These are phyloP conservation scores for Saturnispora serradocipensis DNA, from an alignment of 805 yeast species.

Conservation along the genomic window DNA sequence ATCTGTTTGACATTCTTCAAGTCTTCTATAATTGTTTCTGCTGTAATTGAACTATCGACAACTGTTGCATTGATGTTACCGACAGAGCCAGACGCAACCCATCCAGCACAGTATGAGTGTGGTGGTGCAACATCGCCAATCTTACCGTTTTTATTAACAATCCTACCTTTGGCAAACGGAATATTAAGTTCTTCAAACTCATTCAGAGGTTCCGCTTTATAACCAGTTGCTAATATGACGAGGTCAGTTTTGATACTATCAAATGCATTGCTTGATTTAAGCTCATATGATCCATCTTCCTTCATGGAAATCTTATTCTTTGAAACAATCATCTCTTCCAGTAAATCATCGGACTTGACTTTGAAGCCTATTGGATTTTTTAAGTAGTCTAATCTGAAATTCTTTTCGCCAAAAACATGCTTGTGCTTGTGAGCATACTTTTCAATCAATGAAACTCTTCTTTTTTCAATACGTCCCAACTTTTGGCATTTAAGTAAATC, in stretches of 20 bases:
- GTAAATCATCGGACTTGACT: slow-evolving; percentile 26
- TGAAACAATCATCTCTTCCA: slow-evolving; percentile 41
- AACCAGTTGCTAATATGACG: slow-evolving; percentile 77
- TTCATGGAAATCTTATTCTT: slow-evolving; percentile 31
- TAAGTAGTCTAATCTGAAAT: slow-evolving; percentile 66
- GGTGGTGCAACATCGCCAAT: slow-evolving; percentile 24
- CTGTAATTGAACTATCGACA: slow-evolving; percentile 72
- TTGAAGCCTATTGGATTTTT: slow-evolving; percentile 53
- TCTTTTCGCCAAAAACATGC: slow-evolving; percentile 16
- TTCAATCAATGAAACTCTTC: slow-evolving; percentile 55
- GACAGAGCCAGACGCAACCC: slow-evolving; percentile 80
- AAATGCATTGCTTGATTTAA: slow-evolving; percentile 15
- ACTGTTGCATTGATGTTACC: slow-evolving; percentile 91
- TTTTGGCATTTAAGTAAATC: slow-evolving; percentile 22
- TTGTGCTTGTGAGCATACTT: slow-evolving; percentile 31
- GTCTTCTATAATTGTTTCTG: slow-evolving; percentile 55
- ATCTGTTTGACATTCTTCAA: slow-evolving; percentile 14
- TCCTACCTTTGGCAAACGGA: slow-evolving; percentile 38
- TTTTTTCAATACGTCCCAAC: slow-evolving; percentile 48
- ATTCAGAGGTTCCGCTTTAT: slow-evolving; percentile 53
- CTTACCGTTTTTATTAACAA: slow-evolving; percentile 39
- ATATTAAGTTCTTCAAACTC: slow-evolving; percentile 48
- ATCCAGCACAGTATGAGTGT: slow-evolving; percentile 76
- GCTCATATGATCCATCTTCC: slow-evolving; percentile 27
- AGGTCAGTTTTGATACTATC: slow-evolving; percentile 43